A percentile compares a stretch with the other conserved stretches of the same genome.
These are phyloP conservation scores for Colletotrichum scovillei DNA, from an alignment of 2,329 filamentous ascomycete genomes.

Conservation along the genomic window DNA sequence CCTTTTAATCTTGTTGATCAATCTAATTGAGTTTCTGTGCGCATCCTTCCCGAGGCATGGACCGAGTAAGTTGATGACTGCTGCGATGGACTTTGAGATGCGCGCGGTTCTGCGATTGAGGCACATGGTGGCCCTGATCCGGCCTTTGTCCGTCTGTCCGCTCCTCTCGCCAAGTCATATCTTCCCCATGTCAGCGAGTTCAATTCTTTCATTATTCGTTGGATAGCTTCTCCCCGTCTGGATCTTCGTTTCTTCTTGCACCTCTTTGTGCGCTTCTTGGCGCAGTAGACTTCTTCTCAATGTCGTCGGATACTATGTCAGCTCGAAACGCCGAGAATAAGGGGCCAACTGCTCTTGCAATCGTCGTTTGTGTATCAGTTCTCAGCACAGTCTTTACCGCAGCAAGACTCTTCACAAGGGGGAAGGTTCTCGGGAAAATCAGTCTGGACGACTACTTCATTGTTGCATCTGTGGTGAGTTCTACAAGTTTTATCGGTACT, in stretches of 20 bases:
- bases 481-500: neutral
- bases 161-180: neutral
- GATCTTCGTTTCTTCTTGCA: neutral
- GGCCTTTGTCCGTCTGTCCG: neutral
- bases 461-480: neutral
- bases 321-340: conserved; percentile 35
- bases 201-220: neutral
- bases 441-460: conserved; percentile 41
- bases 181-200: neutral
- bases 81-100: neutral
- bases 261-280: neutral
- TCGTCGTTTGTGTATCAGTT: conserved; percentile 44
- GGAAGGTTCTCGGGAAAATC: conserved; percentile 44
- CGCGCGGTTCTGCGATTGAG: neutral
- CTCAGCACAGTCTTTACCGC: conserved; percentile 43
- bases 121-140: neutral
- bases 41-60: neutral
- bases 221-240: neutral
- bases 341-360: conserved; percentile 46
- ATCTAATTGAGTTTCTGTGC: neutral
- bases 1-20: neutral
- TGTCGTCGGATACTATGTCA: neutral
- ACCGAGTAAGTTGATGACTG: neutral
- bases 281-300: neutral
- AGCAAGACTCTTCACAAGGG: conserved; percentile 45